Evolutionary conservation across 441 rosid genomes (phyloP).

Genomic region (Biscutella laevigata): DNA sequence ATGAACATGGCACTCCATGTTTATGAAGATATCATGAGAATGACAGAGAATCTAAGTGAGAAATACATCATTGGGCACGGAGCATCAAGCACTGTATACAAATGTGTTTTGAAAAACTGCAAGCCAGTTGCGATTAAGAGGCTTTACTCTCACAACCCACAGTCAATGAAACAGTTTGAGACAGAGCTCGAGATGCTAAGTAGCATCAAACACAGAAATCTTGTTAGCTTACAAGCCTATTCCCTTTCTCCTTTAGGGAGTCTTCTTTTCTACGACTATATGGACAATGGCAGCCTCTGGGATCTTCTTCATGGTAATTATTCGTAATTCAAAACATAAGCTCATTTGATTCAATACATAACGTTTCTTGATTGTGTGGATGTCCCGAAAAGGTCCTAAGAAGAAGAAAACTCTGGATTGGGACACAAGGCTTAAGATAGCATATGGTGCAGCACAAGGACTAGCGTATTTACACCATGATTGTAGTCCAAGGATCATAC

Average conservation of each 20-base stretch:
- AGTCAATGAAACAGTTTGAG: constrained; percentile 80
- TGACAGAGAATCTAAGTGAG: constrained; percentile 93
- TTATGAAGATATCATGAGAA: constrained; percentile 93
- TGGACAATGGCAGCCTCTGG: constrained; percentile 99
- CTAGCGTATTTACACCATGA: constrained; percentile 88
- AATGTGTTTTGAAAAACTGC: constrained; percentile 89
- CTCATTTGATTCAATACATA: background rate
- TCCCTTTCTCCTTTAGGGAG: constrained; percentile 73
- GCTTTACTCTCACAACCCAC: constrained; percentile 79
- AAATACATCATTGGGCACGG: constrained; percentile 82
- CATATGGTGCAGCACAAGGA: constrained; percentile 93
- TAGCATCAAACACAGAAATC: constrained; percentile 86
- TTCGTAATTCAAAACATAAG: background rate
- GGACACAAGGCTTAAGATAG: constrained; percentile 77
- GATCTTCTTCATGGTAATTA: constrained; percentile 88
- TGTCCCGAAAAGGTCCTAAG: constrained; percentile 41
- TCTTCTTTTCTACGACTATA: constrained; percentile 90
- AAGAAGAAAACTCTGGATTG: constrained; percentile 82
- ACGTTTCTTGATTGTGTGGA: constrained; percentile 1
- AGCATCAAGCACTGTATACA: constrained; percentile 92
- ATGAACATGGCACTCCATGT: constrained; percentile 99
- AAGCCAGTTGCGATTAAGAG: constrained; percentile 90
- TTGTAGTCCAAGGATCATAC: constrained; percentile 90
- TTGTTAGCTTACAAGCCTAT: constrained; percentile 87
- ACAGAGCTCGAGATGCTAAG: constrained; percentile 86